A percentile compares a stretch with the other conserved stretches of the same genome.
These are phyloP conservation scores for Haplosporangium sp. DNA, from an alignment of 371 early-diverging fungal genomes.

Conservation along the genomic window DNA sequence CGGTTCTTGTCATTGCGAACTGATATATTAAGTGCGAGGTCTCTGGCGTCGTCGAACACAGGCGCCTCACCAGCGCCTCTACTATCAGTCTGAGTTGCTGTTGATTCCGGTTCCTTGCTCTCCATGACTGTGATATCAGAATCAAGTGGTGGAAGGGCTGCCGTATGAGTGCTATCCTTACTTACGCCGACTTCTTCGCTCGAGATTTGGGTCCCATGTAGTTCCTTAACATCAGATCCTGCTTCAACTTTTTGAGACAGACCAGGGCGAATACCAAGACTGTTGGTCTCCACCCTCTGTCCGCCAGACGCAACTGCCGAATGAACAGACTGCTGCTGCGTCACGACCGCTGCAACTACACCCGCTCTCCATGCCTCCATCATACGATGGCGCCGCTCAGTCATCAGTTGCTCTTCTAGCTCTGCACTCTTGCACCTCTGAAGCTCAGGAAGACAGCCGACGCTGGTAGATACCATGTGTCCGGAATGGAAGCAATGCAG, in stretches of 20 bases:
- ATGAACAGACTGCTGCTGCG: slow-evolving; percentile 38
- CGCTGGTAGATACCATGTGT: slow-evolving; percentile 23
- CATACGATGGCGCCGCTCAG: slow-evolving; percentile 51
- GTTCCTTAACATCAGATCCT: not conserved
- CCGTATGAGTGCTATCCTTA: too few relatives aligned
- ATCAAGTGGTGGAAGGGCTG: too few relatives aligned
- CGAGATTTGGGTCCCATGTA: not conserved
- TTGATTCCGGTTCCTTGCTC: too few relatives aligned
- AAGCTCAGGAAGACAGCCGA: slow-evolving; percentile 25
- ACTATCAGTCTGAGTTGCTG: too few relatives aligned
- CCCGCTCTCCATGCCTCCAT: slow-evolving; percentile 59
- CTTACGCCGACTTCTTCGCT: not conserved
- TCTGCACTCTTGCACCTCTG: slow-evolving; percentile 43
- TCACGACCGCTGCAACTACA: slow-evolving; percentile 50
- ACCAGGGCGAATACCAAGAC: slow-evolving; percentile 35
- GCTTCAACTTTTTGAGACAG: slow-evolving; percentile 20
- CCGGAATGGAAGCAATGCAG: slow-evolving; percentile 23
- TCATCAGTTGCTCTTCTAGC: slow-evolving; percentile 34
- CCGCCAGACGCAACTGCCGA: slow-evolving; percentile 25
- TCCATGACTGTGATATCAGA: too few relatives aligned
- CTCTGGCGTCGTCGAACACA: not conserved
- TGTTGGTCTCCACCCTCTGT: slow-evolving; percentile 26
- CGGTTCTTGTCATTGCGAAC: slow-evolving; percentile 30
- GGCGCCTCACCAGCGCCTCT: not conserved
- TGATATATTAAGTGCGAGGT: slow-evolving; percentile 2